phyloP scores from a whole-genome alignment of 108 stramenopile genomes.

The Aurantiochytrium sp. region DNA sequence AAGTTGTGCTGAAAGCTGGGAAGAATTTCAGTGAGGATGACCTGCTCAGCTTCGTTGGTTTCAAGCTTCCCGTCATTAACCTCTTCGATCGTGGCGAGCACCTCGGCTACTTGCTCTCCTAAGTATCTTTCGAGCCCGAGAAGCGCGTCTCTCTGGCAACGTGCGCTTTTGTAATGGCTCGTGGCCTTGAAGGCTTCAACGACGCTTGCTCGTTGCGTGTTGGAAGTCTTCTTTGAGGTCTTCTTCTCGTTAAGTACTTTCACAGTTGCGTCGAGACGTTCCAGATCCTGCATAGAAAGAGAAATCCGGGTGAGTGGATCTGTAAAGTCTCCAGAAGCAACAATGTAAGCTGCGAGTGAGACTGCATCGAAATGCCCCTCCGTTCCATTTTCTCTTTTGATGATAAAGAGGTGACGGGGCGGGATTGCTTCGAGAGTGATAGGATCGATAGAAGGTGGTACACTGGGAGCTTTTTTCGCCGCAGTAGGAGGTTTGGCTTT shows the following conservation, averaged over 20 bases:
- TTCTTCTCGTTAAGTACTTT: not conserved
- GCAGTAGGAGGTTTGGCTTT: too few relatives aligned
- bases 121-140: not conserved
- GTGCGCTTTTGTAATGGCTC: not conserved
- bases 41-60: not conserved
- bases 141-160: not conserved
- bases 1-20: constrained; percentile 1
- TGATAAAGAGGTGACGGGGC: not conserved
- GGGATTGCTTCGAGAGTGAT: not conserved
- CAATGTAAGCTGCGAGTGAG: not conserved
- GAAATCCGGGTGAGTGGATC: not conserved
- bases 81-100: not conserved
- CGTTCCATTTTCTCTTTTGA: not conserved
- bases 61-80: not conserved
- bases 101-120: not conserved
- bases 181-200: not conserved
- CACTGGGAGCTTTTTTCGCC: not conserved
- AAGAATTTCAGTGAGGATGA: not conserved
- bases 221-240: not conserved
- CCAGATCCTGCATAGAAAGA: not conserved
- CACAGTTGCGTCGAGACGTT: not conserved
- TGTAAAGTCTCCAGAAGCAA: not conserved
- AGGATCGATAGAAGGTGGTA: not conserved
- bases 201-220: not conserved
- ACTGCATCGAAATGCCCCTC: not conserved